Evolutionary conservation across 768 basidiomycete species (phyloP), one percentile per base, ranked within the genome.

Genomic region (Amanita pallidorosea): DNA sequence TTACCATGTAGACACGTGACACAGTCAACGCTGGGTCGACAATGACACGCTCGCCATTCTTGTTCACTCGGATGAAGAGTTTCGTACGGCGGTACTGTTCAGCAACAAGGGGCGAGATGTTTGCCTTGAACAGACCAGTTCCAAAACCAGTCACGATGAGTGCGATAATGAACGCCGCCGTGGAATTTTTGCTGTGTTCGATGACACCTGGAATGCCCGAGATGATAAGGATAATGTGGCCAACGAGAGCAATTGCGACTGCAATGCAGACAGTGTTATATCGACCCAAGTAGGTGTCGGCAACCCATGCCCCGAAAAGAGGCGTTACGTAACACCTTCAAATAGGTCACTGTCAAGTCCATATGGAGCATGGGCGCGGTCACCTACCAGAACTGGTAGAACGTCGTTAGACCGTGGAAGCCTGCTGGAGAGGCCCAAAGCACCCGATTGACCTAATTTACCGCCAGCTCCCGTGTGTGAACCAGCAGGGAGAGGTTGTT

Each of bases 71-170:
- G 27, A 85, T 65, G 61, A 80, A 85, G 12, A 72, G 67, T 54
- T 70, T 71, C 9, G 74, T 78, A 43, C 71, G 68, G 51, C 65
- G 72, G 59, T 83, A 83, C 58, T 89, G 88, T 61, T 89, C 88
- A 6, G 88, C 88, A 20, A 89, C 73, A 56, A 90, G 69, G 2
- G 87, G 86, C 0, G 81, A 83, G 54, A 89, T 80, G 61, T 87
- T 88, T 2, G 80, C 66, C 65, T 89, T 88, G 75, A 88, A 85
- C 20, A 81, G 67, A 6, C 85, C 85, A 8, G 85, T 52, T 66
- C 69, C 73, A 2, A 72, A 59, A 7, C 77, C 76, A 61, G 79
- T 83, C 50, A 88, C 66, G 48, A 88, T 60, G 46, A 88, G 65
- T 0, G 83, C 81, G 35, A 83, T 55, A 18, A 72, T 56, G 57